Conservation (phyloP, 192 early-diverging fungal species). For the Coemansia sp. region DNA sequence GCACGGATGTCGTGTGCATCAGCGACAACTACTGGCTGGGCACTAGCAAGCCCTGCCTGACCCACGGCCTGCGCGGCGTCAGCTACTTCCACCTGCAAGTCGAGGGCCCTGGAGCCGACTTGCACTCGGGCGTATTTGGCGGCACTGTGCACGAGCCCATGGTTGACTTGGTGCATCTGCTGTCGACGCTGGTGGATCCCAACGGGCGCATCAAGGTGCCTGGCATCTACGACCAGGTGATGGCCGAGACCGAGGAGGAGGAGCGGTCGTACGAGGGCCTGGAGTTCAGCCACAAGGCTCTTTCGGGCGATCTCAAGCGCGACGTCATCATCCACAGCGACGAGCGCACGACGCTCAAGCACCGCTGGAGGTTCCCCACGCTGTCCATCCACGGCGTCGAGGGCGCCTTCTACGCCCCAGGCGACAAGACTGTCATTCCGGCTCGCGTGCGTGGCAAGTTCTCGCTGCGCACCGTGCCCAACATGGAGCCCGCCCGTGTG, state of each 20-base stretch:
- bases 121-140: constrained; percentile 97
- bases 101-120: constrained; percentile 82
- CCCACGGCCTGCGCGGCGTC: constrained; percentile 89
- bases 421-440: constrained; percentile 97
- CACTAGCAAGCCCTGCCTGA: constrained; percentile 93
- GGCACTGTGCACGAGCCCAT: constrained; percentile 96
- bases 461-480: constrained; percentile 93
- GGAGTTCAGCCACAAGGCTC: constrained; percentile 64
- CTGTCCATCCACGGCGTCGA: constrained; percentile 97
- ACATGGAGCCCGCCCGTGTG: constrained; percentile 85
- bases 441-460: constrained; percentile 96
- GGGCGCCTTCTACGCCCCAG: constrained; percentile 91
- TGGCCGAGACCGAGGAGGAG: constrained; percentile 79
- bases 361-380: constrained; percentile 93
- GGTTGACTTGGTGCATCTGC: constrained; percentile 85
- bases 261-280: constrained; percentile 76
- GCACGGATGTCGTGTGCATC: constrained; percentile 95
- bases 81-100: constrained; percentile 66
- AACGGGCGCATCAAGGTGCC: constrained; percentile 90
- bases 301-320: constrained; percentile 71
- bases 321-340: constrained; percentile 74
- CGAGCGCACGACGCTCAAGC: constrained; percentile 80
- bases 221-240: constrained; percentile 90
- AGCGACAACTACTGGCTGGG: constrained; percentile 99
- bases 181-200: constrained; percentile 79